Evolutionary conservation across 2,329 filamentous ascomycete genomes (phyloP).

Genomic region (Orbilia blumenaviensis): DNA sequence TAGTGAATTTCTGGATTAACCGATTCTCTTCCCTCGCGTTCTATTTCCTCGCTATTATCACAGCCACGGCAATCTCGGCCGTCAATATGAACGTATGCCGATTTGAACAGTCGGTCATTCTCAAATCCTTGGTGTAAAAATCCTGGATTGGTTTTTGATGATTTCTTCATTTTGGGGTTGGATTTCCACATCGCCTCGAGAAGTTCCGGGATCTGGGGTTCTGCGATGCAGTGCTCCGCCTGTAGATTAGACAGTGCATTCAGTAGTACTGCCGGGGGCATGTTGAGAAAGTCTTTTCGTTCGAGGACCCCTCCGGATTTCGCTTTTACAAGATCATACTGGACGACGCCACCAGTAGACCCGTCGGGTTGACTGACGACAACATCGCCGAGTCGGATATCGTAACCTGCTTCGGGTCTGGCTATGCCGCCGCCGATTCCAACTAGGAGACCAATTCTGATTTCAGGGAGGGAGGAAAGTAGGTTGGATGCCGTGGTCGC

Average conservation of each 20-base stretch:
- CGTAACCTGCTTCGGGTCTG: not conserved
- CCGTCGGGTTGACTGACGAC: constrained; percentile 12
- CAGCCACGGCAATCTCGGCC: constrained; percentile 51
- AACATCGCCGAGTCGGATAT: constrained; percentile 11
- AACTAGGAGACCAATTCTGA: constrained; percentile 31
- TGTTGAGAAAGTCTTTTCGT: constrained; percentile 30
- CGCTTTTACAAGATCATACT: constrained; percentile 29
- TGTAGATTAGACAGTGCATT: constrained; percentile 18
- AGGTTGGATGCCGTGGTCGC: constrained; percentile 10
- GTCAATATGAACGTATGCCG: constrained; percentile 13
- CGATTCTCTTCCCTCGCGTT: constrained; percentile 8
- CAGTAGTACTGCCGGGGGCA: constrained; percentile 22
- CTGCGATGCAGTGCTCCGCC: not conserved
- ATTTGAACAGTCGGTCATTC: constrained; percentile 13
- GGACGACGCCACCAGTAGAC: constrained; percentile 16
- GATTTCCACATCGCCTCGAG: not conserved
- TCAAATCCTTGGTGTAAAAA: not conserved
- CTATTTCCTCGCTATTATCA: constrained; percentile 41
- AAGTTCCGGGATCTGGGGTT: not conserved
- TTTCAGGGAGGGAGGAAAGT: constrained; percentile 10
- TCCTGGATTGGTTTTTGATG: not conserved
- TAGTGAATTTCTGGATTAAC: constrained; percentile 54
- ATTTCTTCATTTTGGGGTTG: constrained; percentile 16
- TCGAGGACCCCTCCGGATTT: not conserved
- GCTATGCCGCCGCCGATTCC: constrained; percentile 48